These are phyloP conservation scores for Cladosporium oxysporum DNA, from an alignment of 2,329 filamentous ascomycete genomes.

Conservation along the genomic window DNA sequence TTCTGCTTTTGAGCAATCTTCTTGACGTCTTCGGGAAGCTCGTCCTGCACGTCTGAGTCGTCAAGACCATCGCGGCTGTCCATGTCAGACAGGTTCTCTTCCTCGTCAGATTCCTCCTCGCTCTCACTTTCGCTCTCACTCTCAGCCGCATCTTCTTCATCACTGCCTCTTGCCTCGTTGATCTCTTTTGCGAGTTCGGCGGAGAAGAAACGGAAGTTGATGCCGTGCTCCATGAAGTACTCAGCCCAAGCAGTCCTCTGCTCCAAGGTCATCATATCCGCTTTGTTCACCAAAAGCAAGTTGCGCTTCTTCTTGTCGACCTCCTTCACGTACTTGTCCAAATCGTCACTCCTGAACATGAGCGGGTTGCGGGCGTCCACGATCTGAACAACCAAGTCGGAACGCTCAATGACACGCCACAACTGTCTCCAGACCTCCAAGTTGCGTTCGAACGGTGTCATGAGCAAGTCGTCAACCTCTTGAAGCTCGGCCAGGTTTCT, in stretches of 20 bases:
- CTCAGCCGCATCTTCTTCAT: constrained; percentile 47
- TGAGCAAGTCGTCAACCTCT: constrained; percentile 88
- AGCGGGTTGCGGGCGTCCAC: constrained; percentile 95
- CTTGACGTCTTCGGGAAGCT: constrained; percentile 53
- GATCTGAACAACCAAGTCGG: constrained; percentile 94
- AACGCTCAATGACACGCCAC: constrained; percentile 97
- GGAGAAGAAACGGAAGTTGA: constrained; percentile 96
- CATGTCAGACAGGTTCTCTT: constrained; percentile 32
- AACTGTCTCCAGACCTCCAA: constrained; percentile 96
- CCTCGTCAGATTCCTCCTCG: constrained; percentile 33
- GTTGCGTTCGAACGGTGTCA: constrained; percentile 98
- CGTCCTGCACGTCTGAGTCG: constrained; percentile 40
- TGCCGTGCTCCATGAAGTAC: constrained; percentile 76
- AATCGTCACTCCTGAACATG: constrained; percentile 88
- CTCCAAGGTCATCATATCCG: constrained; percentile 92
- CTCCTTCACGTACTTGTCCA: constrained; percentile 92
- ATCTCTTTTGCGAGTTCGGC: constrained; percentile 86
- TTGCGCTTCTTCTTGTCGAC: constrained; percentile 88
- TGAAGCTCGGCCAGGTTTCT: constrained; percentile 88
- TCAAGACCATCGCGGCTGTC: constrained; percentile 44
- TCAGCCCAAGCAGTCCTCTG: constrained; percentile 84
- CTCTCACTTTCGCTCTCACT: constrained; percentile 30
- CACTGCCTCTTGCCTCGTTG: constrained; percentile 69
- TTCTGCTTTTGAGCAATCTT: constrained; percentile 46
- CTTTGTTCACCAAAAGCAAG: constrained; percentile 93